A percentile compares a stretch with the other conserved stretches of the same genome.
phyloP scores from a whole-genome alignment of 2,329 filamentous ascomycete species.

The Sporothrix phasma region DNA sequence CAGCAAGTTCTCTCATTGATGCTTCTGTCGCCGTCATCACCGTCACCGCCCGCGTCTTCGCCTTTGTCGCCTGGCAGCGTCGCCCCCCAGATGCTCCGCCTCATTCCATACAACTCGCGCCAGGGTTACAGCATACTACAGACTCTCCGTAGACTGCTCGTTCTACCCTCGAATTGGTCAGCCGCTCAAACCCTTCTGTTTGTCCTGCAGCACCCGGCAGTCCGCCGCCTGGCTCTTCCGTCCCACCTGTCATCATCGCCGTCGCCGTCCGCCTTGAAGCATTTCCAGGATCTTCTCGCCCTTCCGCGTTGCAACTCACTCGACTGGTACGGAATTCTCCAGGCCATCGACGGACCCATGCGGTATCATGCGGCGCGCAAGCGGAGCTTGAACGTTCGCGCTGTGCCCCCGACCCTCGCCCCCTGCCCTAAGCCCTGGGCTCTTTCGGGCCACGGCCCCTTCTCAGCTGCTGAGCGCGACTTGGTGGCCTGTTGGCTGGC shows the following conservation, averaged over 20 bases:
- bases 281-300: neutral
- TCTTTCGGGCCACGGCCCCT: neutral
- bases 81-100: neutral
- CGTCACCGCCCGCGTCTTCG: neutral
- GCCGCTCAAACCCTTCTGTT: constrained; percentile 5
- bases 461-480: neutral
- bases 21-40: neutral
- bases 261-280: neutral
- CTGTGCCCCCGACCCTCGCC: neutral
- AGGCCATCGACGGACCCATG: neutral
- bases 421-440: neutral
- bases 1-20: neutral
- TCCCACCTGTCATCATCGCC: neutral
- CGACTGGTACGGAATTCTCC: constrained; percentile 11
- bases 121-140: neutral
- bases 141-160: constrained; percentile 2
- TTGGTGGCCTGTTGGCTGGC: constrained; percentile 1
- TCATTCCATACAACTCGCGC: constrained; percentile 6
- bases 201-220: constrained; percentile 10
- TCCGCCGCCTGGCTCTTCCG: constrained; percentile 5
- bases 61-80: neutral
- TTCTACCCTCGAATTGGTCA: neutral
- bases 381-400: neutral
- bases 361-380: neutral
- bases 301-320: constrained; percentile 1